phyloP scores from a whole-genome alignment of 805 yeast genomes.

The Suhomyces emberorum region DNA sequence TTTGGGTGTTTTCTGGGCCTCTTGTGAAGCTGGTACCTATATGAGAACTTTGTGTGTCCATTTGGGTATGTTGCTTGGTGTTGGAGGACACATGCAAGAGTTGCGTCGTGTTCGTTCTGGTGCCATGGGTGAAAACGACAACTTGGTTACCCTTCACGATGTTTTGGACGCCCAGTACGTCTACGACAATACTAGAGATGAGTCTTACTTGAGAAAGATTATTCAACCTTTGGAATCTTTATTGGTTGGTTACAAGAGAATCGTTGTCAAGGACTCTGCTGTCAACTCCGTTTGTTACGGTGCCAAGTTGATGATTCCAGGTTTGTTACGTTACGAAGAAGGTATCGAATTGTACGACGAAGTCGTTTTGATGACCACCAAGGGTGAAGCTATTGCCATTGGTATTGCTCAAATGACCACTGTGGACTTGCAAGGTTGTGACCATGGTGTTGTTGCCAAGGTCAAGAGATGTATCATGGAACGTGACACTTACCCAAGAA shows the following conservation, averaged over 20 bases:
- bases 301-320: slow-evolving; percentile 98
- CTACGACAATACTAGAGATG: slow-evolving; percentile 96
- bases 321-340: slow-evolving; percentile 94
- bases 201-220: slow-evolving; percentile 88
- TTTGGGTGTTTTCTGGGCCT: slow-evolving; percentile 98
- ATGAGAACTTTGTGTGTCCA: slow-evolving; percentile 99
- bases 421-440: slow-evolving; percentile 93
- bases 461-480: slow-evolving; percentile 99
- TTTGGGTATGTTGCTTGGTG: slow-evolving; percentile 96
- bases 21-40: slow-evolving; percentile 99
- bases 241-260: slow-evolving; percentile 92
- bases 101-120: slow-evolving; percentile 98
- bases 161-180: slow-evolving; percentile 98
- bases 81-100: slow-evolving; percentile 99
- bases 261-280: slow-evolving; percentile 90
- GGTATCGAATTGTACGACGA: slow-evolving; percentile 97
- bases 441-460: slow-evolving; percentile 97
- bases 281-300: slow-evolving; percentile 98
- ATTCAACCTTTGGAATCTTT: slow-evolving; percentile 93
- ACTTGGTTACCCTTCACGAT: slow-evolving; percentile 94
- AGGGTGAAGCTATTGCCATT: slow-evolving; percentile 99
- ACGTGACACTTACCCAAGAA: slow-evolving; percentile 97
- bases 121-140: slow-evolving; percentile 86
- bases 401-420: slow-evolving; percentile 99
- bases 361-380: slow-evolving; percentile 96